These are phyloP conservation scores for Draba incana DNA, from an alignment of 345 rosid species.

Conservation along the genomic window DNA sequence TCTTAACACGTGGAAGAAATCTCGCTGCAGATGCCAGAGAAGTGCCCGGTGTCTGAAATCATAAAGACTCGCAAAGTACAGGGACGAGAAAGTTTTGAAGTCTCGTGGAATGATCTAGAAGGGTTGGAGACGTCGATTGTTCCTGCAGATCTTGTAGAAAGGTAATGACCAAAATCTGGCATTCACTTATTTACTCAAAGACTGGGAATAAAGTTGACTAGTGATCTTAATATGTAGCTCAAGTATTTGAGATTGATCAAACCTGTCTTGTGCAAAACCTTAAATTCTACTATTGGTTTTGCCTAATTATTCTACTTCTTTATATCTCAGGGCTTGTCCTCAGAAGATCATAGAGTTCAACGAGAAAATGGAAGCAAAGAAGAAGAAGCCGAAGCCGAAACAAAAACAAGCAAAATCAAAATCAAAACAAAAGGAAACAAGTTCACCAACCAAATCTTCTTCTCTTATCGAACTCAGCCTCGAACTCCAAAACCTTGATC, in stretches of 20 bases:
- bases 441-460: constrained; percentile 35
- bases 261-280: background rate
- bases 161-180: constrained; percentile 46
- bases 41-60: constrained; percentile 76
- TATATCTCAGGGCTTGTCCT: constrained; percentile 71
- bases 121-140: constrained; percentile 71
- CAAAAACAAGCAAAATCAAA: constrained; percentile 39
- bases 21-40: constrained; percentile 62
- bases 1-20: background rate
- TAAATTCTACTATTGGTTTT: background rate
- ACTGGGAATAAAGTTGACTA: constrained; percentile 8
- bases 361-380: constrained; percentile 55
- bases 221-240: background rate
- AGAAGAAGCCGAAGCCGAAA: constrained; percentile 45
- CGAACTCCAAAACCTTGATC: constrained; percentile 61
- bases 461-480: constrained; percentile 51
- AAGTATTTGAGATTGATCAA: constrained; percentile 11
- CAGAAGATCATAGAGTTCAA: constrained; percentile 75
- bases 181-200: background rate
- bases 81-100: constrained; percentile 81
- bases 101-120: constrained; percentile 64
- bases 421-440: constrained; percentile 46
- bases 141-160: constrained; percentile 76
- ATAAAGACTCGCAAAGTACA: constrained; percentile 68
- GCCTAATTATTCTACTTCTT: constrained; percentile 8